phyloP scores from a whole-genome alignment of 2,329 filamentous ascomycete genomes.

The Ophiosphaerella korrae region DNA sequence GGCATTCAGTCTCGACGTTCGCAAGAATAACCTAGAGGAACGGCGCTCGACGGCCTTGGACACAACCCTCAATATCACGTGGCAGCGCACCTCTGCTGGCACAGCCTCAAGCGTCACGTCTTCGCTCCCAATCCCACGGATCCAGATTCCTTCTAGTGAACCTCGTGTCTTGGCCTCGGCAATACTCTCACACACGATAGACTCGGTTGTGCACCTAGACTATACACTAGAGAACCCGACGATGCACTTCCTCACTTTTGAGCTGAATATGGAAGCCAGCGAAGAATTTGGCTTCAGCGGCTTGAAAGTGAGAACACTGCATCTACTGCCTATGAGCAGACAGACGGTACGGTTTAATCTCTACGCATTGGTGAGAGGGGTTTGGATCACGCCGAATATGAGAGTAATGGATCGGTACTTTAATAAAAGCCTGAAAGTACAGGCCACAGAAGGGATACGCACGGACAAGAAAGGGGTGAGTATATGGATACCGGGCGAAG shows the following conservation, averaged over 20 bases:
- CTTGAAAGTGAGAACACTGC: conserved; percentile 77
- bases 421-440: conserved; percentile 83
- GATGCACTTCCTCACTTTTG: conserved; percentile 92
- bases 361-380: conserved; percentile 65
- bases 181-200: conserved; percentile 35
- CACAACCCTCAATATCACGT: conserved; percentile 74
- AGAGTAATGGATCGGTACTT: conserved; percentile 89
- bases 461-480: conserved; percentile 59
- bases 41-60: conserved; percentile 76
- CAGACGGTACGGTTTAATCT: conserved; percentile 75
- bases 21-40: conserved; percentile 82
- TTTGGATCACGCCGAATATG: conserved; percentile 74
- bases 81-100: conserved; percentile 64
- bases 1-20: conserved; percentile 73
- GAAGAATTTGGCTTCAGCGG: conserved; percentile 94
- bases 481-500: conserved; percentile 44
- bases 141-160: conserved; percentile 80
- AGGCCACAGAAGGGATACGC: conserved; percentile 73
- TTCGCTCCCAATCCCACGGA: conserved; percentile 75
- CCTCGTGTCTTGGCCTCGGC: conserved; percentile 75
- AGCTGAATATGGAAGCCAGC: conserved; percentile 86
- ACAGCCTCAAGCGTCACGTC: conserved; percentile 48
- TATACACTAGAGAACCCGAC: conserved; percentile 92
- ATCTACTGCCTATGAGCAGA: conserved; percentile 81
- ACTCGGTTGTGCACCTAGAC: conserved; percentile 48